These are phyloP conservation scores for Cenchrus fungigraminus DNA, from an alignment of 176 grass and related monocot species.

Conservation along the genomic window DNA sequence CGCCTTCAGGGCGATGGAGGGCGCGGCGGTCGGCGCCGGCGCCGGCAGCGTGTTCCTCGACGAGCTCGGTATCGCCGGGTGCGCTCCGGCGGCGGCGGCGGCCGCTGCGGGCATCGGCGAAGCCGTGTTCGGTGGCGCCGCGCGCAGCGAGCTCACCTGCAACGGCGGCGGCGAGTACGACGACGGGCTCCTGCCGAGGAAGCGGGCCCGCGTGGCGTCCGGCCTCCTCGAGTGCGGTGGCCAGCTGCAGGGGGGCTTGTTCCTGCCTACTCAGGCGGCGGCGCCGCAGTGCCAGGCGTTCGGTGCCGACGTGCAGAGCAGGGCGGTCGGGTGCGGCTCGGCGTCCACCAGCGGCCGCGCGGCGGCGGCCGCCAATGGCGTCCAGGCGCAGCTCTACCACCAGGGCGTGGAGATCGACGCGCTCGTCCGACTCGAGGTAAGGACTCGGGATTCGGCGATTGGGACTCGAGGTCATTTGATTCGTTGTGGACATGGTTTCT, in stretches of 20 bases:
- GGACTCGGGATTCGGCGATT: neutral
- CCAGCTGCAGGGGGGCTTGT: neutral
- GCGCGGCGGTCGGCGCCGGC: neutral
- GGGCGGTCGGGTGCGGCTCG: conserved; percentile 7
- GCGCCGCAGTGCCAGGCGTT: neutral
- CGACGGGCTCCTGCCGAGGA: conserved; percentile 22
- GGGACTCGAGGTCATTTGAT: neutral
- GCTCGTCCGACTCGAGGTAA: conserved; percentile 49
- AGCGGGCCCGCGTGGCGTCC: neutral
- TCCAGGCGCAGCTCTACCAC: conserved; percentile 43
- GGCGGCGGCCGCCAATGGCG: neutral
- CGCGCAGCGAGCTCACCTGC: conserved; percentile 55
- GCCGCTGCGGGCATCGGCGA: neutral
- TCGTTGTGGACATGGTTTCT: neutral
- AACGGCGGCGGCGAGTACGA: conserved; percentile 5
- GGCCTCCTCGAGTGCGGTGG: neutral
- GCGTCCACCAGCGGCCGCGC: conserved; percentile 44
- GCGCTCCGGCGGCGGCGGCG: neutral
- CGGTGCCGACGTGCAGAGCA: conserved; percentile 6
- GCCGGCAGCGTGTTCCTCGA: neutral
- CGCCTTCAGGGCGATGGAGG: conserved; percentile 12
- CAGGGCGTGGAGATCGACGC: conserved; percentile 58
- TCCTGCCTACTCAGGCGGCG: neutral
- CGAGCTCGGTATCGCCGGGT: neutral
- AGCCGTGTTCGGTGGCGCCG: conserved; percentile 22